phyloP scores from a whole-genome alignment of 2,329 filamentous ascomycete genomes.

The Hypoxylon sp. region DNA sequence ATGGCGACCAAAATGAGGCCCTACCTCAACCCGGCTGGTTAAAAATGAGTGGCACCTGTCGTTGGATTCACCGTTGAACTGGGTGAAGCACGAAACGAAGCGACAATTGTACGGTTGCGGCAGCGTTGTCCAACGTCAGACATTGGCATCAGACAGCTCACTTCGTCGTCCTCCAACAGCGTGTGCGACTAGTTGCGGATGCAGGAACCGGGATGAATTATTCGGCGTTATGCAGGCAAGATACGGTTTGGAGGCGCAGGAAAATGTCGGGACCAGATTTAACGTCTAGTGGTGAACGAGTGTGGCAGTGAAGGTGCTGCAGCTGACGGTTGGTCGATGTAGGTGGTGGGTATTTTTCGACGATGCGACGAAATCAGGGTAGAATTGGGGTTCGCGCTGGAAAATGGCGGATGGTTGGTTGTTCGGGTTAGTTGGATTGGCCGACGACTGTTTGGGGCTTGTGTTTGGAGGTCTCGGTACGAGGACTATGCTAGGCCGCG shows the following conservation, averaged over 20 bases:
- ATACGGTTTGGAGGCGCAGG: conserved; percentile 25
- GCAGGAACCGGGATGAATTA: conserved; percentile 43
- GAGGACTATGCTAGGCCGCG: conserved; percentile 28
- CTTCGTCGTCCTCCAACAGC: conserved; percentile 38
- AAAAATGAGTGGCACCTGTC: conserved; percentile 31
- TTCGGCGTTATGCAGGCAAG: conserved; percentile 32
- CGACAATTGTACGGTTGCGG: conserved; percentile 44
- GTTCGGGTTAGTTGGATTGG: conserved; percentile 30
- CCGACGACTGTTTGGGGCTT: conserved; percentile 30
- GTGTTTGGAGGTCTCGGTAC: conserved; percentile 23
- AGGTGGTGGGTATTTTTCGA: conserved; percentile 43
- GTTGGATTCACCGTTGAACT: conserved; percentile 34
- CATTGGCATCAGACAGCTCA: conserved; percentile 50
- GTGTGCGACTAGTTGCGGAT: conserved; percentile 47
- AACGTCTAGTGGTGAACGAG: conserved; percentile 39
- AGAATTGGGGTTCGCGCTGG: conserved; percentile 39
- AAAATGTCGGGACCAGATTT: conserved; percentile 31
- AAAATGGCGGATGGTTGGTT: conserved; percentile 30
- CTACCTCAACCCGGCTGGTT: conserved; percentile 37
- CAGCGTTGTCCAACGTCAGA: conserved; percentile 53
- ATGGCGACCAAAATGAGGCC: conserved; percentile 50
- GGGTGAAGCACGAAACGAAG: conserved; percentile 44
- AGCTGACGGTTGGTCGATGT: conserved; percentile 34
- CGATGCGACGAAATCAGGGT: conserved; percentile 42
- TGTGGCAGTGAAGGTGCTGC: conserved; percentile 38